A percentile compares a stretch with the other conserved stretches of the same genome.
These are phyloP conservation scores for Hypoxylon sp. DNA, from an alignment of 2,329 filamentous ascomycete genomes.

Conservation along the genomic window DNA sequence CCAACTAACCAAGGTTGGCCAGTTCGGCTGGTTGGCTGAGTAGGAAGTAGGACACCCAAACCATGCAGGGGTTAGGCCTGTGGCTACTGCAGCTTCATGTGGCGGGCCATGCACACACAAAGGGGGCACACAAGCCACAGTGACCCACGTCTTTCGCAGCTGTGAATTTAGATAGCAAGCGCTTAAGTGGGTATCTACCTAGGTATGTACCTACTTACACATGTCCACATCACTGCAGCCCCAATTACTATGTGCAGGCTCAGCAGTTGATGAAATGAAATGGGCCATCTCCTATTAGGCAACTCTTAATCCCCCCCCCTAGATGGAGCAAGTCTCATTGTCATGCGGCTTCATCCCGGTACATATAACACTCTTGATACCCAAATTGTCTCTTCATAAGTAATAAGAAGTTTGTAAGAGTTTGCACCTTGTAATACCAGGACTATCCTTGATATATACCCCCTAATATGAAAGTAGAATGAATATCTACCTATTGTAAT, in stretches of 20 bases:
- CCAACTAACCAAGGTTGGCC: constrained; percentile 38
- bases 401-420: too few relatives aligned
- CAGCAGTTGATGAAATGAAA: not conserved
- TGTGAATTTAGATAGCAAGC: not conserved
- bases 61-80: constrained; percentile 32
- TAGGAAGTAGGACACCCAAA: constrained; percentile 8
- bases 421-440: not conserved
- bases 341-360: too few relatives aligned
- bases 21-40: constrained; percentile 3
- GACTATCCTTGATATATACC: too few relatives aligned
- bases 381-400: too few relatives aligned
- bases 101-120: constrained; percentile 9
- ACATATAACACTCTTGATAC: too few relatives aligned
- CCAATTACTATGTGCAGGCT: not conserved
- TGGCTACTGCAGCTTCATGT: constrained; percentile 35
- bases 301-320: too few relatives aligned
- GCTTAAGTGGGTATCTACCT: too few relatives aligned
- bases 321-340: too few relatives aligned
- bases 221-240: not conserved
- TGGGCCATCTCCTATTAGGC: too few relatives aligned
- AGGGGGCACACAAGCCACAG: not conserved
- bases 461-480: too few relatives aligned
- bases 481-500: too few relatives aligned
- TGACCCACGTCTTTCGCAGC: not conserved
- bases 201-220: not conserved